Evolutionary conservation across 306 rosid species (phyloP).

Genomic region (Acacia crassicarpa): DNA sequence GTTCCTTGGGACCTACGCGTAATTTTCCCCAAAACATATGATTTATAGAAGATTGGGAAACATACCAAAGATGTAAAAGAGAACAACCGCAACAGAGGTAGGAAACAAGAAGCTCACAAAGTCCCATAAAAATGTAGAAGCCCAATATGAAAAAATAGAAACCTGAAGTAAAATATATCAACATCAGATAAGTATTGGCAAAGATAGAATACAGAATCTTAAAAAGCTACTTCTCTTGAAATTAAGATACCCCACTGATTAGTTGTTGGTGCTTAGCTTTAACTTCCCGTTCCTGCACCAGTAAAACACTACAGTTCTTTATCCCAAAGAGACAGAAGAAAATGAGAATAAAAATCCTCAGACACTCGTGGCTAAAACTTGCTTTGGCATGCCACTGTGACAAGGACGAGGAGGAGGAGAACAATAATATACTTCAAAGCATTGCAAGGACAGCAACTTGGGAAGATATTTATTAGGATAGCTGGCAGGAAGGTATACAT

Average conservation of each 20-base stretch:
- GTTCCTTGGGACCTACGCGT: too few relatives aligned
- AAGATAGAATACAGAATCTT: conserved; percentile 10
- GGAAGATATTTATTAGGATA: background rate
- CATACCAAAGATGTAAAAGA: conserved; percentile 85
- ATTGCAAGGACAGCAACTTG: conserved; percentile 6
- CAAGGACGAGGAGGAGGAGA: background rate
- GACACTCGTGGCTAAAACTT: conserved; percentile 11
- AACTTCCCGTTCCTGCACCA: conserved; percentile 95
- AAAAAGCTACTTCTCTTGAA: conserved; percentile 4
- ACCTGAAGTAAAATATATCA: conserved; percentile 54
- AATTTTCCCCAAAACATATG: conserved; percentile 15
- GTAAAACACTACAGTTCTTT: conserved; percentile 28
- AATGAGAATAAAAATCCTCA: conserved; percentile 20
- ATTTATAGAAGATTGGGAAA: conserved; percentile 16
- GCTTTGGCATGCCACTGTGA: conserved; percentile 19
- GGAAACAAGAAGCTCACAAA: conserved; percentile 93
- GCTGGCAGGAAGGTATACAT: background rate
- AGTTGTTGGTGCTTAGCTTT: conserved; percentile 95
- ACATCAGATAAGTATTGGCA: conserved; percentile 25
- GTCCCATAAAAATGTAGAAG: conserved; percentile 88
- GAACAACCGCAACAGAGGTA: conserved; percentile 69
- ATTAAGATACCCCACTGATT: conserved; percentile 83
- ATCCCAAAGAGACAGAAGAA: conserved; percentile 25
- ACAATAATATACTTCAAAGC: conserved; percentile 16
- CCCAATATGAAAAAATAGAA: conserved; percentile 86